Base-by-base conservation (phyloP, 495 filamentous ascomycete species). In the Daldinia concentrica region DNA sequence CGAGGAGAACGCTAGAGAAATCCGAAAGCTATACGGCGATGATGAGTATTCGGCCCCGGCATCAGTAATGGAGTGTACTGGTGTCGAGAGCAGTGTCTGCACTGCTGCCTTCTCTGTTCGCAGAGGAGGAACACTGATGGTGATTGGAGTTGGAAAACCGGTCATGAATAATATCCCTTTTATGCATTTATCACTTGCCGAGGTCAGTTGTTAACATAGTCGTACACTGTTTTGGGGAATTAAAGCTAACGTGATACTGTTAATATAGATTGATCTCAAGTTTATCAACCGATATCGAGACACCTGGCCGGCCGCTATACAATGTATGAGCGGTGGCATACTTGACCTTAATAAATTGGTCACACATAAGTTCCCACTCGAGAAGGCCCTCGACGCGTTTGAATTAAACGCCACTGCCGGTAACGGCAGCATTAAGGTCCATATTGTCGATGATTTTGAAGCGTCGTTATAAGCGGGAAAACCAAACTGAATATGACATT, bases 201-300 rank as follows among this genome's bases (percentile, higher is more conserved):
- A 90, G 77, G 80, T 79, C 43, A 69, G 78, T 64, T 52, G 22
- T 66, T 70, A 12, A 48, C 3, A 48, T 30, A 7, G 26, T n/a
- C 41, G 58, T 30, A n/a, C 41, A 43, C 68, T 6, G 9, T 32
- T 37, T 30, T 32, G 36, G 65, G 22, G 55, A 19, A 3, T 30
- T 24, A 32, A 58, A 15, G 64, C 74, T 73, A 55, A 73, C 51
- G 24, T 43, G 17, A 43, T 14, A 24, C 48, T 19, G 27, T 27
- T 8, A 19, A 41, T 45, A 19, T n/a, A 85, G 87, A 90, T 90
- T 63, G 82, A 88, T 64, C 77, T 90, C 52, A 86, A 85, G 45
- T 88, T 90, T 72, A 90, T 89, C 62, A 89, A 90, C 60, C 83
- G 88, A n/a, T 90, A 90, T 66, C 77, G 80, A 29, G 86, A 90